Conservation (phyloP, 2,329 filamentous ascomycete species). For the Monosporascus sp. region DNA sequence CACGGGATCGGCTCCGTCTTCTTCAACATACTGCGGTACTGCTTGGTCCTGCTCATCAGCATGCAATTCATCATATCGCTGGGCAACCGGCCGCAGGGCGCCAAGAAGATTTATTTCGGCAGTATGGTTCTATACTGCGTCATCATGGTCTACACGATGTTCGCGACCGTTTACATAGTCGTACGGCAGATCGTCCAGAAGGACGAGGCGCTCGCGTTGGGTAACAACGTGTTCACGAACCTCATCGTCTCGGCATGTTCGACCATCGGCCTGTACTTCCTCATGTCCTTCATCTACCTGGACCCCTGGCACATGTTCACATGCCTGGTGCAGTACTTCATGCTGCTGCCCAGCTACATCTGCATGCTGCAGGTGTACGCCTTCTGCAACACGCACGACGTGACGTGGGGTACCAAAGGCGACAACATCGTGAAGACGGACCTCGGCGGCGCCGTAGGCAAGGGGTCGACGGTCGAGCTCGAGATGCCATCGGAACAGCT, state of each 20-base stretch:
- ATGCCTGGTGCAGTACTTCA: constrained; percentile 83
- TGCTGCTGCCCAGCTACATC: constrained; percentile 87
- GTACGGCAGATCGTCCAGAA: constrained; percentile 64
- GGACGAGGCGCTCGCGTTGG: constrained; percentile 53
- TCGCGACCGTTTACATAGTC: constrained; percentile 84
- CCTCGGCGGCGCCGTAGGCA: constrained; percentile 76
- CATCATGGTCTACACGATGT: constrained; percentile 95
- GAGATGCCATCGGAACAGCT: constrained; percentile 98
- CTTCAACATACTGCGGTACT: constrained; percentile 81
- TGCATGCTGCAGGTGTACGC: constrained; percentile 97
- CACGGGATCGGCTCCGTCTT: constrained; percentile 79
- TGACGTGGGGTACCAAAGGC: constrained; percentile 98
- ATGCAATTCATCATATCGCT: constrained; percentile 96
- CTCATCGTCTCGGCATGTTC: constrained; percentile 85
- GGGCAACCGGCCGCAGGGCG: constrained; percentile 92
- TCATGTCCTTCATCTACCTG: constrained; percentile 94
- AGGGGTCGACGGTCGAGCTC: constrained; percentile 77
- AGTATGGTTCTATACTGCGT: constrained; percentile 87
- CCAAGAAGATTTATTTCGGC: constrained; percentile 81
- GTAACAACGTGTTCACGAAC: constrained; percentile 91
- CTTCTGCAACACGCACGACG: constrained; percentile 98
- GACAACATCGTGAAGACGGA: constrained; percentile 95
- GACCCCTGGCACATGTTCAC: constrained; percentile 99
- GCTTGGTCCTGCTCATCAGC: constrained; percentile 79
- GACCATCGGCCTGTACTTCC: constrained; percentile 88